These are phyloP conservation scores for Lipomyces orientalis DNA, from an alignment of 805 yeast species.

Conservation along the genomic window DNA sequence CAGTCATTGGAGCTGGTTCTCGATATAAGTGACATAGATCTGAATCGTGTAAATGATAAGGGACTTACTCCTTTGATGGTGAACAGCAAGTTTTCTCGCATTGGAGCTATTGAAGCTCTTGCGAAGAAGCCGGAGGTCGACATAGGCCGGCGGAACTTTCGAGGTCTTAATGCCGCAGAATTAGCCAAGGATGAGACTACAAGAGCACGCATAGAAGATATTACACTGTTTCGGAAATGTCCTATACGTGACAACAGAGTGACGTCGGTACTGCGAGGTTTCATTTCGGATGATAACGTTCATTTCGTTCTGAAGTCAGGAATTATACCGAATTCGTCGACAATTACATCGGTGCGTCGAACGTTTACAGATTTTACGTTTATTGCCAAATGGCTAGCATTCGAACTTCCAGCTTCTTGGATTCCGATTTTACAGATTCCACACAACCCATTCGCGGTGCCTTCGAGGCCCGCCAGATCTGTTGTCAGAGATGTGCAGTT, in stretches of 20 bases:
- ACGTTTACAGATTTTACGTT: conserved; percentile 45
- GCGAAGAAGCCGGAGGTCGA: conserved; percentile 58
- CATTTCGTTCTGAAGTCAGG: conserved; percentile 39
- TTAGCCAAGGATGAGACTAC: conserved; percentile 43
- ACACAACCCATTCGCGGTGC: conserved; percentile 42
- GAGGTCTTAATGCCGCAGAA: conserved; percentile 46
- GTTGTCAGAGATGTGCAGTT: conserved; percentile 50
- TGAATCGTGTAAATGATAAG: conserved; percentile 66
- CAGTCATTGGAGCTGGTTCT: conserved; percentile 51
- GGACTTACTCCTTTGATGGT: conserved; percentile 73
- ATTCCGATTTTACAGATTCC: conserved; percentile 44
- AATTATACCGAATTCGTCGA: conserved; percentile 22
- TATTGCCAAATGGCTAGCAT: conserved; percentile 44
- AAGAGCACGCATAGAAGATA: conserved; percentile 38
- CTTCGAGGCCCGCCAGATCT: conserved; percentile 43
- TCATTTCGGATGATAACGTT: conserved; percentile 37
- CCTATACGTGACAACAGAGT: conserved; percentile 33
- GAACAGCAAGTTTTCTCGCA: conserved; percentile 70
- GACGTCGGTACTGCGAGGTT: conserved; percentile 38
- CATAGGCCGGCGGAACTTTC: conserved; percentile 44
- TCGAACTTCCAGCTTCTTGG: conserved; percentile 49
- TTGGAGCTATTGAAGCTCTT: conserved; percentile 61
- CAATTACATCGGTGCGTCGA: conserved; percentile 41
- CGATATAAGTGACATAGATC: conserved; percentile 50
- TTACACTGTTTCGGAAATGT: conserved; percentile 26